Percentiles rank a stretch among this genome's conserved stretches.
These are phyloP conservation scores for Penicillium parvum DNA, from an alignment of 495 filamentous ascomycete species.

Conservation along the genomic window DNA sequence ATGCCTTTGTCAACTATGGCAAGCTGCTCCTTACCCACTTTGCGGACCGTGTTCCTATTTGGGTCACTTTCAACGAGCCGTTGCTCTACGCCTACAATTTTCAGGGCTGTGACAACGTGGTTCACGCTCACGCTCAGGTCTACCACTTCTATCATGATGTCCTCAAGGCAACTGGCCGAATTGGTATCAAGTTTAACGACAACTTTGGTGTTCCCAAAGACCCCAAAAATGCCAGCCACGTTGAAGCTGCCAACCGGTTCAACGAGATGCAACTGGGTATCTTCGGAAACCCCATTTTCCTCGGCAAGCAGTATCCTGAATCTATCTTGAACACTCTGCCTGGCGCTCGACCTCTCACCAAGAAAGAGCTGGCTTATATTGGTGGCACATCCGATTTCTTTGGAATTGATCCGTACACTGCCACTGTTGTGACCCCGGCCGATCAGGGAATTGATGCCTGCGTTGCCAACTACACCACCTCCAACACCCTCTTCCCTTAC, in stretches of 20 bases:
- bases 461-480: constrained; percentile 21
- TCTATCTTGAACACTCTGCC: constrained; percentile 27
- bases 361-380: constrained; percentile 30
- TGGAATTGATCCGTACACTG: constrained; percentile 44
- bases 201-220: constrained; percentile 40
- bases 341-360: constrained; percentile 26
- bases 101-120: constrained; percentile 27
- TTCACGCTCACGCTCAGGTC: constrained; percentile 37
- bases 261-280: constrained; percentile 38
- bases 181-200: constrained; percentile 40
- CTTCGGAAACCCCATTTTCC: constrained; percentile 38
- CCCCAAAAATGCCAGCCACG: constrained; percentile 29
- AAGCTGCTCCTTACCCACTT: constrained; percentile 39
- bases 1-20: constrained; percentile 36
- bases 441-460: constrained; percentile 33
- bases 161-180: constrained; percentile 33
- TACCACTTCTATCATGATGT: constrained; percentile 41
- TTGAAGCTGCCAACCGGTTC: constrained; percentile 34
- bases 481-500: constrained; percentile 32
- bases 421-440: constrained; percentile 35
- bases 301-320: constrained; percentile 39
- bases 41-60: constrained; percentile 40
- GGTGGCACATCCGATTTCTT: constrained; percentile 41
- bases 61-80: constrained; percentile 47
- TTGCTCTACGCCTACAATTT: constrained; percentile 29